A percentile compares a stretch with the other conserved stretches of the same genome.
Conservation (phyloP, 164 flowering plant species). For the Berberis thunbergii region DNA sequence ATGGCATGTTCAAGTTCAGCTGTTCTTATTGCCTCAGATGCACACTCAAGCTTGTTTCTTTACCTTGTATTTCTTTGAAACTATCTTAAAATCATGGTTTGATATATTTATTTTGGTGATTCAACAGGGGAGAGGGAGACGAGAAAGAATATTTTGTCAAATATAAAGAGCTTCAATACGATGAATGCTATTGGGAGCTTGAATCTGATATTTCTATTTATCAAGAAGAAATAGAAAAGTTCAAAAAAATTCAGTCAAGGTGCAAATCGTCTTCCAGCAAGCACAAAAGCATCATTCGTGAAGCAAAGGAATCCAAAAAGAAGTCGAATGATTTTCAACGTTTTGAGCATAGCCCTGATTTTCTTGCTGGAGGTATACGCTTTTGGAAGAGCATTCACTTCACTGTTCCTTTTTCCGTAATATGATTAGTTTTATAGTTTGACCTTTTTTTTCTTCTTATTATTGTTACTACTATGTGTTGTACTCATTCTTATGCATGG, state of each 20-base stretch:
- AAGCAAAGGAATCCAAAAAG: conserved; percentile 39
- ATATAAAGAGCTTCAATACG: conserved; percentile 88
- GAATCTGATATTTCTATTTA: conserved; percentile 84
- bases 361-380: conserved; percentile 78
- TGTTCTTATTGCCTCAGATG: too few relatives aligned
- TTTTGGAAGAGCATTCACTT: background rate
- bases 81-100: too few relatives aligned
- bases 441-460: background rate
- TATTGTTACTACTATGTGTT: too few relatives aligned
- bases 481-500: too few relatives aligned
- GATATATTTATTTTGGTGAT: background rate
- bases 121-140: conserved; percentile 48
- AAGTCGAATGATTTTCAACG: conserved; percentile 83
- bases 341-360: conserved; percentile 73
- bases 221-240: conserved; percentile 73
- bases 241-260: conserved; percentile 47
- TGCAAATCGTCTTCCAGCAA: conserved; percentile 34
- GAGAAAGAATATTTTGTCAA: conserved; percentile 90
- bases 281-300: conserved; percentile 39
- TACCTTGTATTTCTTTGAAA: too few relatives aligned
- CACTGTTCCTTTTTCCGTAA: background rate
- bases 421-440: conserved; percentile 1
- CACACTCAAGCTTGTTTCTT: too few relatives aligned
- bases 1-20: too few relatives aligned
- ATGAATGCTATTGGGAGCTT: conserved; percentile 92